phyloP scores from a whole-genome alignment of 2,329 filamentous ascomycete species.

The Trichophyton mentagrophytes region DNA sequence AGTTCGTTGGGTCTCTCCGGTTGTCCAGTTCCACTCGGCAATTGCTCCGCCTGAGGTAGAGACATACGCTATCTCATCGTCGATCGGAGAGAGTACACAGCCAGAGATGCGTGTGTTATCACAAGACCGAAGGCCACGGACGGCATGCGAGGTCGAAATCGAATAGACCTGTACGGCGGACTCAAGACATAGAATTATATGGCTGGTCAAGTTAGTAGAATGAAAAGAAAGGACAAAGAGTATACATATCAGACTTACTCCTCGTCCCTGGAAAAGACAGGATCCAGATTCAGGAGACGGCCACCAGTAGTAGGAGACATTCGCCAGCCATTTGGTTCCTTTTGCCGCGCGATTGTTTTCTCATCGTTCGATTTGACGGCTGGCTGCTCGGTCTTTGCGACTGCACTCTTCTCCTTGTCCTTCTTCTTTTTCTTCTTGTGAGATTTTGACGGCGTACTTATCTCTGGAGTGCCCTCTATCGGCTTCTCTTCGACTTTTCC shows the following conservation, averaged over 20 bases:
- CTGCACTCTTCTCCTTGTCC: background rate
- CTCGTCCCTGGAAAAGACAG: conserved; percentile 46
- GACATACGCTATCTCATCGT: conserved; percentile 42
- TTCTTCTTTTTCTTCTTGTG: background rate
- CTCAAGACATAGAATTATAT: conserved; percentile 62
- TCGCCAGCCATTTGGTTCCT: conserved; percentile 6
- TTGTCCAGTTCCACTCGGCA: conserved; percentile 47
- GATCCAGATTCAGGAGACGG: conserved; percentile 43
- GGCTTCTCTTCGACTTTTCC: background rate
- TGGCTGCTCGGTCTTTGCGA: background rate
- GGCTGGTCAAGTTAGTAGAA: conserved; percentile 33
- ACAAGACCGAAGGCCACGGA: conserved; percentile 54
- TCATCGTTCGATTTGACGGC: background rate
- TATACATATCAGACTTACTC: conserved; percentile 26
- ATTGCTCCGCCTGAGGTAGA: conserved; percentile 40
- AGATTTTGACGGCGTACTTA: background rate
- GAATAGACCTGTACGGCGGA: conserved; percentile 71
- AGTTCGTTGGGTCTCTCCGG: conserved; percentile 31
- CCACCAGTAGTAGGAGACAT: conserved; percentile 30
- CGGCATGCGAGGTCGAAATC: conserved; percentile 64
- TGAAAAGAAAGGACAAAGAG: background rate
- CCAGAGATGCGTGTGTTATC: conserved; percentile 37
- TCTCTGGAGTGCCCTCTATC: background rate
- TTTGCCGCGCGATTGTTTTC: background rate
- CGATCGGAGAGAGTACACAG: conserved; percentile 39